Evolutionary conservation across 768 basidiomycete genomes (phyloP).

Genomic region (Lentinula aciculospora): DNA sequence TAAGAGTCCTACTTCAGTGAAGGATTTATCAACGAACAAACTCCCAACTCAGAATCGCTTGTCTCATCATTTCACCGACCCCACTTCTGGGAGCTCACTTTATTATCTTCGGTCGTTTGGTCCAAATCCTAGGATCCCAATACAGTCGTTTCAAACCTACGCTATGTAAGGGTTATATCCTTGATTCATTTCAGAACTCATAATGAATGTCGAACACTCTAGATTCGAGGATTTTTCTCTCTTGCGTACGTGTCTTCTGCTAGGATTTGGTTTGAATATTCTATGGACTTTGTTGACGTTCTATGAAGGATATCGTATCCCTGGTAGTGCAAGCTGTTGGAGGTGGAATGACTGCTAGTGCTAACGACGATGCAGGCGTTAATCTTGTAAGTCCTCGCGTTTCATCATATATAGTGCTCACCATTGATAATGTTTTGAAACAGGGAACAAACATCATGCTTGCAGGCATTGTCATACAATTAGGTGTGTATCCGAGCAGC

Average conservation of each 20-base stretch:
- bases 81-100: constrained; percentile 58
- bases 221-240: constrained; percentile 40
- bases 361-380: constrained; percentile 7
- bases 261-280: not conserved
- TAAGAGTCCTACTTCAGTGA: too few relatives aligned
- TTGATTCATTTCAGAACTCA: not conserved
- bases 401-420: too few relatives aligned
- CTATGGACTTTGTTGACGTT: not conserved
- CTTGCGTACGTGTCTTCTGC: constrained; percentile 19
- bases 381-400: not conserved
- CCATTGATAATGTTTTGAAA: constrained; percentile 10
- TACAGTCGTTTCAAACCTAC: constrained; percentile 42
- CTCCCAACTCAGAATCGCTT: constrained; percentile 31
- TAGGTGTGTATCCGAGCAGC: constrained; percentile 19
- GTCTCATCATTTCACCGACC: constrained; percentile 51
- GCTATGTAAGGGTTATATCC: constrained; percentile 28
- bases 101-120: constrained; percentile 46
- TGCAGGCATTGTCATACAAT: constrained; percentile 45
- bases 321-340: constrained; percentile 53
- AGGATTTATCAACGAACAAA: not conserved
- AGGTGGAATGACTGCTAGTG: constrained; percentile 40
- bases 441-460: constrained; percentile 49
- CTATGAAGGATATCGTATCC: constrained; percentile 37
- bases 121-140: constrained; percentile 33
- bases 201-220: not conserved